These are phyloP conservation scores for Actinomortierella wolfii DNA, from an alignment of 371 early-diverging fungal genomes.

Conservation along the genomic window DNA sequence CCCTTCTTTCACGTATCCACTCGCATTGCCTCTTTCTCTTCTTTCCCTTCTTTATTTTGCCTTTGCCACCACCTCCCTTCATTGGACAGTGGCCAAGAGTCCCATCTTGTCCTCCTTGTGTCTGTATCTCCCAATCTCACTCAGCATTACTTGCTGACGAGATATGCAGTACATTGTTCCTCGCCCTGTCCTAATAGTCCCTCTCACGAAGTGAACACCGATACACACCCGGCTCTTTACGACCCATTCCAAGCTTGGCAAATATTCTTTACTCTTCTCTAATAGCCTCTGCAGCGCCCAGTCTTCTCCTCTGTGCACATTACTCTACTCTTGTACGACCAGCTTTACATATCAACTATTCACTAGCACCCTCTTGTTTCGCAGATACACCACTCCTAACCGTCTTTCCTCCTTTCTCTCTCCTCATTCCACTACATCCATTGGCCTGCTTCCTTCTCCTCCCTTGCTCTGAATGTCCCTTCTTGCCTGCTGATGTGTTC, in stretches of 20 bases:
- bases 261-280: no score
- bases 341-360: neutral
- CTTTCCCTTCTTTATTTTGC: neutral
- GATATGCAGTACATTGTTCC: neutral
- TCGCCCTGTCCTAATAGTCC: neutral
- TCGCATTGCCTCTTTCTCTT: conserved; percentile 5
- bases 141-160: neutral
- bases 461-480: neutral
- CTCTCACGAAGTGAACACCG: neutral
- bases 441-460: neutral
- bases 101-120: neutral
- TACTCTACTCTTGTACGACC: neutral
- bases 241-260: neutral
- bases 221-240: neutral
- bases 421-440: neutral
- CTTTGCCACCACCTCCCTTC: neutral
- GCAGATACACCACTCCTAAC: neutral
- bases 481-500: neutral
- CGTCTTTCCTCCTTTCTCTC: neutral
- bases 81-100: neutral
- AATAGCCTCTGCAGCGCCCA: neutral
- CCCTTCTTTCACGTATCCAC: conserved; percentile 7
- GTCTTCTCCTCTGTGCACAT: conserved; percentile 1
- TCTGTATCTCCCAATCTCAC: neutral
- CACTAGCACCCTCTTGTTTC: neutral